These are phyloP conservation scores for Penicillium turbatum DNA, from an alignment of 495 filamentous ascomycete species.

Conservation along the genomic window DNA sequence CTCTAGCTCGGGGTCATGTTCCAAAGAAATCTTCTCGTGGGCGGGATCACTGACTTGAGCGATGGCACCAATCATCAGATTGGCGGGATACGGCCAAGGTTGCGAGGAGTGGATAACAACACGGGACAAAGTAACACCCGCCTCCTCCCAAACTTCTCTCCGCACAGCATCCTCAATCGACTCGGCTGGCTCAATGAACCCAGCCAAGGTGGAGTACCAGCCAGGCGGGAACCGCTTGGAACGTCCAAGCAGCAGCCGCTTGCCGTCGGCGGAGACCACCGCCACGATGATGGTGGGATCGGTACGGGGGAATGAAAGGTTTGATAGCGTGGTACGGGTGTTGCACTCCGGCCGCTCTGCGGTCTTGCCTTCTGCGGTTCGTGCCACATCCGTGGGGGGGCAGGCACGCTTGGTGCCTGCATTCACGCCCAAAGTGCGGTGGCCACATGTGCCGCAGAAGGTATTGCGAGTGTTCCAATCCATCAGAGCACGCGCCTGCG, in stretches of 20 bases:
- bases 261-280: conserved; percentile 68
- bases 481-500: conserved; percentile 80
- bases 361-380: conserved; percentile 30
- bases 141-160: conserved; percentile 94
- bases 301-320: conserved; percentile 87
- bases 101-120: conserved; percentile 92
- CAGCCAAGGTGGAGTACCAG: conserved; percentile 89
- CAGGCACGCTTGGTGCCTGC: conserved; percentile 89
- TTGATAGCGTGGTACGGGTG: conserved; percentile 62
- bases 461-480: conserved; percentile 95
- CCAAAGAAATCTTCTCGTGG: conserved; percentile 75
- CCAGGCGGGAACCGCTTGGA: conserved; percentile 74
- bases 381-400: conserved; percentile 67
- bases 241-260: conserved; percentile 77
- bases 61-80: conserved; percentile 91
- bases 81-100: conserved; percentile 86
- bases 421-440: conserved; percentile 78
- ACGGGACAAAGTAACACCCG: conserved; percentile 75
- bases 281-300: conserved; percentile 97
- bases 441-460: conserved; percentile 85
- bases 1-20: conserved; percentile 87
- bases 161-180: conserved; percentile 92
- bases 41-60: conserved; percentile 72
- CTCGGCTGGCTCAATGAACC: conserved; percentile 94
- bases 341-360: conserved; percentile 62